Evolutionary conservation across 1,284 basidiomycete species (phyloP).

Genomic region (Bondarzewia mesenterica): DNA sequence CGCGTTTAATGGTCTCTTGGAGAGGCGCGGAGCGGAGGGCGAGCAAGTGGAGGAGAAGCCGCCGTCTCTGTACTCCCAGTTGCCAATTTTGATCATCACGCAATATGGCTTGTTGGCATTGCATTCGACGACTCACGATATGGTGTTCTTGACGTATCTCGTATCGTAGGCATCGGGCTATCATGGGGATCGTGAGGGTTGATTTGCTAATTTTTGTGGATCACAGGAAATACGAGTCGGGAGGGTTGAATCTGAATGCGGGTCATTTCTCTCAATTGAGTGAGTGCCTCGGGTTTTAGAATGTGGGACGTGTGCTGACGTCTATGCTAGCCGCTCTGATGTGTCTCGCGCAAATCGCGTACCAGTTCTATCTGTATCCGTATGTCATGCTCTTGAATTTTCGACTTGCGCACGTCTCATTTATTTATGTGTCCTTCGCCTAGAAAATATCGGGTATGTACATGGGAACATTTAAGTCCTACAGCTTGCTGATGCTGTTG

Average conservation of each 20-base stretch:
- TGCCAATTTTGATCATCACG: slow-evolving; percentile 65
- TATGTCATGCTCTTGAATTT: slow-evolving; percentile 31
- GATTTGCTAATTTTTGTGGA: slow-evolving; percentile 7
- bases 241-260: slow-evolving; percentile 70
- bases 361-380: slow-evolving; percentile 83
- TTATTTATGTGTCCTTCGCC: no score
- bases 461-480: no score
- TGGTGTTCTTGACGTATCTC: slow-evolving; percentile 76
- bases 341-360: slow-evolving; percentile 76
- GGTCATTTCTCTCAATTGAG: slow-evolving; percentile 79
- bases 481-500: no score
- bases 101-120: slow-evolving; percentile 76
- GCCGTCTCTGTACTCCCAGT: slow-evolving; percentile 54
- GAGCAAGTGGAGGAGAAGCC: slow-evolving; percentile 12
- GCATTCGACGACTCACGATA: slow-evolving; percentile 80
- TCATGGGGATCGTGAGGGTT: not conserved
- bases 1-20: not conserved
- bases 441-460: slow-evolving; percentile 49
- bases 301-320: slow-evolving; percentile 3
- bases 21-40: slow-evolving; percentile 5
- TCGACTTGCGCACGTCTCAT: no score
- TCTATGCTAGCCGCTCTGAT: slow-evolving; percentile 59
- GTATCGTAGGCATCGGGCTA: slow-evolving; percentile 53
- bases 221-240: slow-evolving; percentile 62
- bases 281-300: slow-evolving; percentile 23